Base-by-base conservation (phyloP, 179 eudicot species). In the Spinacia oleracea region DNA sequence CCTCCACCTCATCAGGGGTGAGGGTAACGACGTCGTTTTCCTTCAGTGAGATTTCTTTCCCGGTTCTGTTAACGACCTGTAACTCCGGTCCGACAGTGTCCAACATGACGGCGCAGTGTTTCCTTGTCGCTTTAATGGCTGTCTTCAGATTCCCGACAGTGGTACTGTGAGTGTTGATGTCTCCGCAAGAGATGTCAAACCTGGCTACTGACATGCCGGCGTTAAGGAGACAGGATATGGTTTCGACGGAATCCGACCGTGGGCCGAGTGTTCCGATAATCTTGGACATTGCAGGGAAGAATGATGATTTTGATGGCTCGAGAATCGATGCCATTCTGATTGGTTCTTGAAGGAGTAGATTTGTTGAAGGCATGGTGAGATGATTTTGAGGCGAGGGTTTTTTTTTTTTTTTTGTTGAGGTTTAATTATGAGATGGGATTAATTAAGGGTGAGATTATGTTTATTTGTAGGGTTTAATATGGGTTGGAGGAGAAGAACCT, bases 81-180 rank as follows among this genome's bases (percentile, higher is more conserved):
- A 96, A 73, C 88, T 96, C 99, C 21, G 98, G 87, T 34, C 99
- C 99, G 73, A 91, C 93, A n/a, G 97, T 94, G 74, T 96, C 99
- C 9, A 96, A 85, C 99, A 96, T 96, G 63, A 96, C 89, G 58
- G 89, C 85, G 56, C 89, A 87, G 25, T 83, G 81, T 69, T 87
- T 87, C 84, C 81, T 85, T 23, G 88, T 87, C 72, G 82, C 65
- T 59, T 79, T 85, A 14, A 85, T 83, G 31, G 89, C 89, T 25
- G 68, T 58, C 87, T 81, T 87, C 83, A 87, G 77, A 81, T 87
- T 87, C 75, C 81, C 86, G 59, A 87, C 74, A 38, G 89, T 87
- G 65, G 79, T 76, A 43, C 85, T 78, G 38, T 87, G 88, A 70
- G 38, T 63, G 23, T 83, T 85, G 16, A 83, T 80, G 18, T 87